Evolutionary conservation across 1,284 basidiomycete genomes (phyloP).

Genomic region (Boletus austroedulis): DNA sequence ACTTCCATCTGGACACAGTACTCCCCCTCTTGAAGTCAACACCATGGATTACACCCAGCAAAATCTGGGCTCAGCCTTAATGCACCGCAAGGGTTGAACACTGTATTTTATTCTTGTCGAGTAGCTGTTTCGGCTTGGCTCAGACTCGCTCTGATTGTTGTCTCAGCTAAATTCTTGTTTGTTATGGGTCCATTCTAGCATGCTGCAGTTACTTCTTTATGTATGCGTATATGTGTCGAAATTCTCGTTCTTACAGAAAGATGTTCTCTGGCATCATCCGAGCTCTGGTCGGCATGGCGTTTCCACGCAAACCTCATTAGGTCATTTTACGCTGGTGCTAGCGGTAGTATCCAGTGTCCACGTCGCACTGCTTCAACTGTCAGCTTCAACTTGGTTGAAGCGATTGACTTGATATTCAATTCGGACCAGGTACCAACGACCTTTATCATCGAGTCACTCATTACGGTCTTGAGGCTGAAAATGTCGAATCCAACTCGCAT

Average conservation of each 20-base stretch:
- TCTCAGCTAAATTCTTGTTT: not conserved
- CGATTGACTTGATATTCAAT: too few species aligned
- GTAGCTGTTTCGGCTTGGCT: conserved; percentile 4
- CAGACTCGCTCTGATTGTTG: conserved; percentile 5
- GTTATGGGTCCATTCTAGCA: conserved; percentile 16
- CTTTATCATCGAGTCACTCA: not conserved
- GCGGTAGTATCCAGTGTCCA: too few species aligned
- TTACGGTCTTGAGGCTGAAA: not conserved
- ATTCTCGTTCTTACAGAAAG: conserved; percentile 2
- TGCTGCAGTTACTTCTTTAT: conserved; percentile 10
- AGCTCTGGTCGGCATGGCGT: too few species aligned
- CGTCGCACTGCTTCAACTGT: not conserved
- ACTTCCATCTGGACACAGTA: conserved; percentile 34
- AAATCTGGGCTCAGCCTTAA: conserved; percentile 23
- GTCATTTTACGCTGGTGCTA: too few species aligned
- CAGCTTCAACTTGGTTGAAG: too few species aligned
- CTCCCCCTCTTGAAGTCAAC: conserved; percentile 25
- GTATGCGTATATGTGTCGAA: conserved; percentile 16
- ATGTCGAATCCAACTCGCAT: conserved; percentile 19
- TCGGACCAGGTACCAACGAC: not conserved
- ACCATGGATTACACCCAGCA: conserved; percentile 31
- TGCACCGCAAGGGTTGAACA: conserved; percentile 32
- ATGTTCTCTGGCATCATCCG: conserved; percentile 3
- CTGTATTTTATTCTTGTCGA: not conserved
- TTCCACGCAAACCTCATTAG: too few species aligned